Evolutionary conservation across 2,329 filamentous ascomycete genomes (phyloP).

Genomic region (Biscogniauxia marginata): DNA sequence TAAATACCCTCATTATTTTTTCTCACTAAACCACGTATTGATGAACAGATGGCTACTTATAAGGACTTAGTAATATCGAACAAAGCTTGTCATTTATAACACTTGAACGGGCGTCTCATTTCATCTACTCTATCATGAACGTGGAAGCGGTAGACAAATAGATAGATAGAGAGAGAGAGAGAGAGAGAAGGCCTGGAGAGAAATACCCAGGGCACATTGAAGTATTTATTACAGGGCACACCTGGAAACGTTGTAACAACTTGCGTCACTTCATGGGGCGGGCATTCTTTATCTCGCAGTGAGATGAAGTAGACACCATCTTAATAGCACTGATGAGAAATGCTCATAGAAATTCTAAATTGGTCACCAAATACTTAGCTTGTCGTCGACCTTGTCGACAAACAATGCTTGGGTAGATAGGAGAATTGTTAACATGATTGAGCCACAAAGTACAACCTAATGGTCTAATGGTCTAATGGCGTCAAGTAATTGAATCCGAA

Average conservation of each 20-base stretch:
- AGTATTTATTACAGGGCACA: neutral
- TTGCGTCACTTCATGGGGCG: neutral
- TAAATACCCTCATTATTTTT: no score
- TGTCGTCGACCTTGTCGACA: neutral
- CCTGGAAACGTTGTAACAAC: neutral
- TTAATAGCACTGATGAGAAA: neutral
- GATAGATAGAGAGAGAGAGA: no score
- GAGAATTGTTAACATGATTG: neutral
- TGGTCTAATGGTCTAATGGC: neutral
- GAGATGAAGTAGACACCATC: neutral
- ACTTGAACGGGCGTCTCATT: no score
- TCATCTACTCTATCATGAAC: no score
- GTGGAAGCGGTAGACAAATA: no score
- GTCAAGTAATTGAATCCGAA: neutral
- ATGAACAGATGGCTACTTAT: no score
- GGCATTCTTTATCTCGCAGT: neutral
- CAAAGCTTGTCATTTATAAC: no score
- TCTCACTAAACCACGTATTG: no score
- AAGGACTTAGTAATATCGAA: no score
- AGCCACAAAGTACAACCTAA: neutral
- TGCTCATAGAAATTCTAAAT: neutral
- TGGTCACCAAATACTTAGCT: neutral
- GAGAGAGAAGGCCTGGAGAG: neutral
- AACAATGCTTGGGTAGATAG: neutral
- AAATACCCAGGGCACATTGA: neutral